Conservation (phyloP, 2,329 filamentous ascomycete species). For the Fusarium austroafricanum region DNA sequence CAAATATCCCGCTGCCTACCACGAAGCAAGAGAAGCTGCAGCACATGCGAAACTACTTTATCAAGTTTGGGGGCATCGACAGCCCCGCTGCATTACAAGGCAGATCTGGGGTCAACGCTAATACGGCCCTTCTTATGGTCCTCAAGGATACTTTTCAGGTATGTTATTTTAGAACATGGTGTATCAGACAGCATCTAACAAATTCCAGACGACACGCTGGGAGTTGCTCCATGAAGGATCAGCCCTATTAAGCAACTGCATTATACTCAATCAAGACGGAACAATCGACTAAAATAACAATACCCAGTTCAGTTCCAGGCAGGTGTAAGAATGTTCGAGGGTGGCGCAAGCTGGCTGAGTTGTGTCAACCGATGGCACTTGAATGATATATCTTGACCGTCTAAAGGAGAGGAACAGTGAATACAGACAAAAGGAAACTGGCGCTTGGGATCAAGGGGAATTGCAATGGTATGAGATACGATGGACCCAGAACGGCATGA, state of each 20-base stretch:
- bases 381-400: not conserved
- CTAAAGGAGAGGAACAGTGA: not conserved
- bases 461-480: conserved; percentile 17
- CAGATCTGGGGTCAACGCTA: conserved; percentile 82
- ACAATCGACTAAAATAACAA: conserved; percentile 35
- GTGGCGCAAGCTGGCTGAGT: not conserved
- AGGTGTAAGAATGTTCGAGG: not conserved
- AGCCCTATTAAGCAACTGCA: conserved; percentile 82
- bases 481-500: conserved; percentile 23
- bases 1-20: conserved; percentile 61
- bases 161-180: not conserved
- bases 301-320: not conserved
- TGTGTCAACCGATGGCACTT: not conserved
- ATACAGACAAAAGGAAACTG: conserved; percentile 19
- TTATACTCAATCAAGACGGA: conserved; percentile 57
- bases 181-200: not conserved
- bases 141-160: conserved; percentile 79
- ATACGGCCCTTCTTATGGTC: conserved; percentile 82
- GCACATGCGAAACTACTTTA: conserved; percentile 84
- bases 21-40: conserved; percentile 74
- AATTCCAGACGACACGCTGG: conserved; percentile 77
- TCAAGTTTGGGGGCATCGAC: conserved; percentile 75
- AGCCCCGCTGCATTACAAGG: conserved; percentile 82
- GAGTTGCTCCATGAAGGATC: conserved; percentile 91
- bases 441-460: conserved; percentile 12